Percentiles rank a stretch among this genome's conserved stretches.
These are phyloP conservation scores for Syzygium syzygioides DNA, from an alignment of 441 rosid species.

Conservation along the genomic window DNA sequence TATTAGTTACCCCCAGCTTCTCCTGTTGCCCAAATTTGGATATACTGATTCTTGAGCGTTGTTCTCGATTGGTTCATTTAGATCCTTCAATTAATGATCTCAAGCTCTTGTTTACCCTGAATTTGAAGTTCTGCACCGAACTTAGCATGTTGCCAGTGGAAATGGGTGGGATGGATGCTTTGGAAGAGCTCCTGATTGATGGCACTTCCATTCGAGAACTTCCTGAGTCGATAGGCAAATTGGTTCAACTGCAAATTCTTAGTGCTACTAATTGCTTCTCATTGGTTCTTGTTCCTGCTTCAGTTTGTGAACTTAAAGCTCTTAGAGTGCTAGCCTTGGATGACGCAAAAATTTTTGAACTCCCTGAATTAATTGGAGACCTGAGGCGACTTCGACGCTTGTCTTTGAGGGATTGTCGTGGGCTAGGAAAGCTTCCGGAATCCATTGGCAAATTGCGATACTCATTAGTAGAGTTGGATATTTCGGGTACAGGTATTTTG, in stretches of 20 bases:
- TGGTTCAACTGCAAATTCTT: neutral
- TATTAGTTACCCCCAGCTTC: neutral
- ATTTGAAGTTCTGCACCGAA: neutral
- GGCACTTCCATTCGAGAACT: neutral
- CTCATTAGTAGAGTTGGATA: neutral
- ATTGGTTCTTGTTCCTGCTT: neutral
- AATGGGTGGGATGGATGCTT: neutral
- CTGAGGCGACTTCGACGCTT: neutral
- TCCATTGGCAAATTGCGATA: accelerated
- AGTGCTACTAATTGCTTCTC: neutral
- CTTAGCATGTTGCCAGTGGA: neutral
- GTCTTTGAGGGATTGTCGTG: neutral
- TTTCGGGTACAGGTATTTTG: neutral
- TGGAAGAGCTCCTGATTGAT: neutral
- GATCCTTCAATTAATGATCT: neutral
- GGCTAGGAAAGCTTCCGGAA: neutral
- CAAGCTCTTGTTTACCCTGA: neutral
- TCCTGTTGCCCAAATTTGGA: neutral
- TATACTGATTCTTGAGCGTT: neutral
- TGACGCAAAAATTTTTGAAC: neutral
- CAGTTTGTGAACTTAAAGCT: neutral
- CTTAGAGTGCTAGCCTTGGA: neutral
- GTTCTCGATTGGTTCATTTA: neutral
- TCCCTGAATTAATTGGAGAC: neutral
- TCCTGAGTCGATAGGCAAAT: neutral